Base-by-base conservation (phyloP, 2,329 filamentous ascomycete genomes). In the Dactylonectria estremocensis region DNA sequence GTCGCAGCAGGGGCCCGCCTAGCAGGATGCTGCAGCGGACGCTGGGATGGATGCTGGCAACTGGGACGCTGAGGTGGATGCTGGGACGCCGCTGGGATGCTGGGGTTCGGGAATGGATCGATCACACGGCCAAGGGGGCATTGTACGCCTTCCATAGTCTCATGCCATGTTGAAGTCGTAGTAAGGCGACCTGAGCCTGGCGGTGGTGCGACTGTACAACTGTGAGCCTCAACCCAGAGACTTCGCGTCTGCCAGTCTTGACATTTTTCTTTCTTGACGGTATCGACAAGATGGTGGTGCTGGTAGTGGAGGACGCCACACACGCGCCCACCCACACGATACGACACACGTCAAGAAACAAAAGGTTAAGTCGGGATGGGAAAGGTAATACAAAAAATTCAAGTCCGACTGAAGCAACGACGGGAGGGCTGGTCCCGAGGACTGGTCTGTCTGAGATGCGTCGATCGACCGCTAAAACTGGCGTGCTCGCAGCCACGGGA, bases 151-250 rank as follows among this genome's bases (percentile, higher is more conserved):
- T 66, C 69, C 65, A 57, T 61, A 71, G 57, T 61, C 74, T 76
- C 74, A 72, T 74, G 72, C 73, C 65, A 76, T 76, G 46, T 64
- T 68, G 50, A 63, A 60, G 66, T 67, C 28, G 61, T 66, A 57
- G 68, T 75, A 75, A 73, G 74, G 69, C 73, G 69, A 74, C 61
- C 56, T 61, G 69, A 73, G 68, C 64, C 66, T 66, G 55, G 66
- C 68, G 65, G 70, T 76, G 74, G 74, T 75, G 74, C 74, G 72
- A 76, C 72, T 73, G 74, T 74, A 74, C 74, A 70, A 52, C 49
- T 63, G 61, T 54, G 63, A 71, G 55, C 70, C 67, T 68, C 66
- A 49, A 49, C 64, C 53, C 58, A 64, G 63, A 58, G 57, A 69
- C 49, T 53, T 62, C 66, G 68, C 66, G 61, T 61, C 49, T 58